Evolutionary conservation across 1,139 yeast species (phyloP).

Genomic region (Sugiyamaella xylanicola): DNA sequence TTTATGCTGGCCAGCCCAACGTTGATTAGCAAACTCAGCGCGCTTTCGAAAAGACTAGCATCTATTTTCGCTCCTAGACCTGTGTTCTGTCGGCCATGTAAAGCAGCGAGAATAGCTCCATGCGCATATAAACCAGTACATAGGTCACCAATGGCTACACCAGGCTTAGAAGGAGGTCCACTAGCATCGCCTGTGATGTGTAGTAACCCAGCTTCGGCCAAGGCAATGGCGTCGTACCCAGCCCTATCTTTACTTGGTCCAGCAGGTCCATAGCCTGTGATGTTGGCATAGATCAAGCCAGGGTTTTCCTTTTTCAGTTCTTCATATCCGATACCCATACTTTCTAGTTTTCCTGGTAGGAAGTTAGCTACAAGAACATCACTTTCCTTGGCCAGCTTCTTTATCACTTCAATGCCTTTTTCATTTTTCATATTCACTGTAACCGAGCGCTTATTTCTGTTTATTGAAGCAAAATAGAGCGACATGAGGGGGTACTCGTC

Average conservation of each 20-base stretch:
- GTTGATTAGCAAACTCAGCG: constrained; percentile 44
- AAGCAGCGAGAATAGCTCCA: constrained; percentile 44
- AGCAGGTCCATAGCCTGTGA: constrained; percentile 45
- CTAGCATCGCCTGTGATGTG: constrained; percentile 47
- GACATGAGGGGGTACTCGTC: constrained; percentile 38
- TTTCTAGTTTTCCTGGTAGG: constrained; percentile 44
- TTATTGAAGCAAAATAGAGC: constrained; percentile 44
- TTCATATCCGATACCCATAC: constrained; percentile 42
- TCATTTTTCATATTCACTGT: constrained; percentile 42
- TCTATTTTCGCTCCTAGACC: constrained; percentile 45
- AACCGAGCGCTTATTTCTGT: constrained; percentile 44
- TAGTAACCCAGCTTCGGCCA: constrained; percentile 48
- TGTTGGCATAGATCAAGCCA: constrained; percentile 42
- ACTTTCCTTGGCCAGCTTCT: constrained; percentile 36
- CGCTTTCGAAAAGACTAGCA: constrained; percentile 44
- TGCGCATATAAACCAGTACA: constrained; percentile 47
- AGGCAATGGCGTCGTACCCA: constrained; percentile 49
- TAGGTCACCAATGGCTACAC: constrained; percentile 47
- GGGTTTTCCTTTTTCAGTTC: constrained; percentile 35
- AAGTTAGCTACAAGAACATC: constrained; percentile 46
- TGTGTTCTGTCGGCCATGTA: constrained; percentile 38
- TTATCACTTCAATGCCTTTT: constrained; percentile 41
- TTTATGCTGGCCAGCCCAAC: constrained; percentile 45
- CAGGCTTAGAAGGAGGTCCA: constrained; percentile 46
- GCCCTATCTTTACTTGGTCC: constrained; percentile 44